phyloP scores from a whole-genome alignment of 345 rosid genomes.

The Citrus glauca region DNA sequence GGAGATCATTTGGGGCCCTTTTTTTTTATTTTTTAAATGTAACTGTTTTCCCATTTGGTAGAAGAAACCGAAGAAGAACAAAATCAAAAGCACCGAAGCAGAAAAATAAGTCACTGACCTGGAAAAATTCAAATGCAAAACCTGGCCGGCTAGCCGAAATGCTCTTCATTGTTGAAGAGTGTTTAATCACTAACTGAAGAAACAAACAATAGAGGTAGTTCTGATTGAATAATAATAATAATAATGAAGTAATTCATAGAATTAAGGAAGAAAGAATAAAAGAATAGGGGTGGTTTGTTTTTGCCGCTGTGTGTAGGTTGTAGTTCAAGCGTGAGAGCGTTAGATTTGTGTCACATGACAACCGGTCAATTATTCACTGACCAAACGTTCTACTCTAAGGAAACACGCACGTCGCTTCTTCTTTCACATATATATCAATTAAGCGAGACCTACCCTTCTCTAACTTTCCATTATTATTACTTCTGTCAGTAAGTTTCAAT shows the following conservation, averaged over 20 bases:
- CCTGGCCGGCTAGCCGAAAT: no score
- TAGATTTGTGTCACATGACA: constrained; percentile 5
- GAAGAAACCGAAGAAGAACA: background rate
- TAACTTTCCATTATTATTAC: no score
- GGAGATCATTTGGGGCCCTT: no score
- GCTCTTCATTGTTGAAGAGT: no score
- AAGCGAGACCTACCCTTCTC: no score
- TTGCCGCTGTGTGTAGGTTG: no score
- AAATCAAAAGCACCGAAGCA: background rate
- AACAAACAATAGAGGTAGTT: no score
- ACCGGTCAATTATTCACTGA: background rate
- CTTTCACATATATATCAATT: background rate
- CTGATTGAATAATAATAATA: no score
- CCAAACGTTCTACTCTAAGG: background rate
- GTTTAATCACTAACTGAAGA: no score
- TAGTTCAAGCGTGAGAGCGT: background rate
- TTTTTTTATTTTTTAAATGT: no score
- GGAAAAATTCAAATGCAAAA: background rate
- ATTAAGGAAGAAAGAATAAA: background rate
- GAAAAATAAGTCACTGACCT: background rate
- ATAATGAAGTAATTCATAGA: no score
- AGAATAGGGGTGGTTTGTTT: background rate
- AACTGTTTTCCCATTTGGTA: background rate
- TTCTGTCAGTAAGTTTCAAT: no score
- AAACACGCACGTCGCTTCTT: background rate